Percentiles rank a stretch among this genome's conserved stretches.
Evolutionary conservation across 164 flowering plant genomes (phyloP).

Genomic region (Stephania cephalantha): DNA sequence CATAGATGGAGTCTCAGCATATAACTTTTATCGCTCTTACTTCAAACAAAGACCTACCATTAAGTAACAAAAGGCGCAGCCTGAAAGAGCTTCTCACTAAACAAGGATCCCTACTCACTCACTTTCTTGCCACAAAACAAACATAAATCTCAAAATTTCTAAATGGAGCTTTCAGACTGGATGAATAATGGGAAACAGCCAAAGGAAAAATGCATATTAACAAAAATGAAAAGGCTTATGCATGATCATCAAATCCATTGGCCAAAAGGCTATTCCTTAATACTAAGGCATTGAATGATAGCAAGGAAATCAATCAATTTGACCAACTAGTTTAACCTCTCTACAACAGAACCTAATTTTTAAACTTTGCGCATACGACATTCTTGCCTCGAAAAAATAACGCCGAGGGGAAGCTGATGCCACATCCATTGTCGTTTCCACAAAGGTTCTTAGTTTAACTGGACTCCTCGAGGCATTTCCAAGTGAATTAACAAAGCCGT

Average conservation of each 20-base stretch:
- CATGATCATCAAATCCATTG: not conserved
- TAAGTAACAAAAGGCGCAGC: too few relatives aligned
- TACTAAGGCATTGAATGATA: not conserved
- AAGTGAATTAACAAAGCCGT: constrained; percentile 13
- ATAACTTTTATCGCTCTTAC: too few relatives aligned
- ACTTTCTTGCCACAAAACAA: too few relatives aligned
- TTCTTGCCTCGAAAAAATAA: constrained; percentile 91
- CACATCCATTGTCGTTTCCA: constrained; percentile 86
- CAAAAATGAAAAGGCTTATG: too few relatives aligned
- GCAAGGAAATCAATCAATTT: not conserved
- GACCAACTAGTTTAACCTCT: not conserved
- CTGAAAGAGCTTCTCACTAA: too few relatives aligned
- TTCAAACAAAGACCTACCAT: too few relatives aligned
- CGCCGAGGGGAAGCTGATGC: constrained; percentile 96
- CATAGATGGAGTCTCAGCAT: too few relatives aligned
- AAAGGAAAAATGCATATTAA: not conserved
- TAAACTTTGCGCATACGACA: constrained; percentile 16
- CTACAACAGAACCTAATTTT: not conserved
- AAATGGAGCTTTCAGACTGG: too few relatives aligned
- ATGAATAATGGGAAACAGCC: not conserved
- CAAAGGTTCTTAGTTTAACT: constrained; percentile 60
- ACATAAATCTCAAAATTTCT: too few relatives aligned
- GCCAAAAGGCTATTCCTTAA: not conserved
- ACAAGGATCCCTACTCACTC: too few relatives aligned
- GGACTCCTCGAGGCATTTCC: constrained; percentile 27